A percentile compares a stretch with the other conserved stretches of the same genome.
Evolutionary conservation across 805 yeast species (phyloP).

Genomic region (Grigorovia yakushimaensis): DNA sequence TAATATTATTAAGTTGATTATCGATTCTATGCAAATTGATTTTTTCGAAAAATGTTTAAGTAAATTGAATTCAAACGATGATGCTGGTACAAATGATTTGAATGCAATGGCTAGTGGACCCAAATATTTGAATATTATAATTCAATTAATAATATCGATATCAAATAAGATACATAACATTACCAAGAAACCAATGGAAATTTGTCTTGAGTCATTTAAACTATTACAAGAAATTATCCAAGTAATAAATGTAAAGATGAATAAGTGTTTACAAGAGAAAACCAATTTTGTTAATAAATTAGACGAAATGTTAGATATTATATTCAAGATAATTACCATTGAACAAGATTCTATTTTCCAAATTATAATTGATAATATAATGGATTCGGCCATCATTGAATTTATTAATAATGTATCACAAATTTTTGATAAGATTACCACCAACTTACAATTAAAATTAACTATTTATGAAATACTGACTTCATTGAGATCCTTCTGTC

Average conservation of each 20-base stretch:
- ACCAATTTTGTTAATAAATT: slow-evolving; percentile 3
- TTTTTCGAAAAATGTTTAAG: slow-evolving; percentile 17
- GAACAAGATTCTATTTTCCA: slow-evolving; percentile 21
- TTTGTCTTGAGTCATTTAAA: slow-evolving; percentile 10
- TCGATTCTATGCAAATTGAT: slow-evolving; percentile 17
- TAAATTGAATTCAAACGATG: neutral
- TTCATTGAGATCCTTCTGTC: slow-evolving; percentile 22
- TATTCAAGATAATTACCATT: slow-evolving; percentile 21
- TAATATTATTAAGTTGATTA: slow-evolving; percentile 7
- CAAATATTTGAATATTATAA: slow-evolving; percentile 13
- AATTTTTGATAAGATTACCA: slow-evolving; percentile 20
- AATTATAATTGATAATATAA: slow-evolving; percentile 9
- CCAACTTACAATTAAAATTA: slow-evolving; percentile 22
- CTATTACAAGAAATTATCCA: slow-evolving; percentile 10
- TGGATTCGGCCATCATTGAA: neutral
- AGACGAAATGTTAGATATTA: slow-evolving; percentile 8
- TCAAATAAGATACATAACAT: slow-evolving; percentile 12
- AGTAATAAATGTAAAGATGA: slow-evolving; percentile 8
- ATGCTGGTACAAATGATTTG: slow-evolving; percentile 1
- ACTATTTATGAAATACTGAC: slow-evolving; percentile 25
- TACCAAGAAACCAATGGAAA: slow-evolving; percentile 1
- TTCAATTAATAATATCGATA: slow-evolving; percentile 17
- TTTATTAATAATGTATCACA: slow-evolving; percentile 13
- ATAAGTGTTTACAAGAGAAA: slow-evolving; percentile 7
- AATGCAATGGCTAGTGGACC: no score